Percentiles rank a stretch among this genome's conserved stretches.
phyloP scores from a whole-genome alignment of 371 early-diverging fungal species.

The Mortierella sp. region DNA sequence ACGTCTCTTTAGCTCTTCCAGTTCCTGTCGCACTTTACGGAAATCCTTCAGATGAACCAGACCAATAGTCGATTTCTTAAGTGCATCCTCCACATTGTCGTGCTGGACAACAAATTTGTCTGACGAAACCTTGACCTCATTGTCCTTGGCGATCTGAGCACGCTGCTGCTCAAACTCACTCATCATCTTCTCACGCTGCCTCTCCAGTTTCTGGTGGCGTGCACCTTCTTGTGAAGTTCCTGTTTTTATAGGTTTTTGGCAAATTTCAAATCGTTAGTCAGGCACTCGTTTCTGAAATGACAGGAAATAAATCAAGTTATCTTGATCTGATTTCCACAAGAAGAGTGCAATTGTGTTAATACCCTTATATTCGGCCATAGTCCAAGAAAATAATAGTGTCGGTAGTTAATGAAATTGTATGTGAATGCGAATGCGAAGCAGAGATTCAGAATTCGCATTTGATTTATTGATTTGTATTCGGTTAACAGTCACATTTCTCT shows the following conservation, averaged over 20 bases:
- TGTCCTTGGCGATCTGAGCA: slow-evolving; percentile 84
- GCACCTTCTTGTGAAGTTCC: slow-evolving; percentile 68
- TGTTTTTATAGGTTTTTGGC: slow-evolving; percentile 12
- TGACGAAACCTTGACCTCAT: slow-evolving; percentile 78
- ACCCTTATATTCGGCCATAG: slow-evolving; percentile 64
- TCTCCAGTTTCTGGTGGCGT: slow-evolving; percentile 80
- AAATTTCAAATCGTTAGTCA: not conserved
- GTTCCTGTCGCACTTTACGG: slow-evolving; percentile 82
- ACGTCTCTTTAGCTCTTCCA: slow-evolving; percentile 84
- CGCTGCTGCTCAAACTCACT: slow-evolving; percentile 82
- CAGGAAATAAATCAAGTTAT: not conserved
- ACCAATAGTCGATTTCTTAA: slow-evolving; percentile 91
- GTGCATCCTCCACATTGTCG: slow-evolving; percentile 82
- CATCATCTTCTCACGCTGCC: slow-evolving; percentile 80
- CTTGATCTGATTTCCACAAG: no score
- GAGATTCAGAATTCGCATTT: not conserved
- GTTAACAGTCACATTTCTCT: not conserved
- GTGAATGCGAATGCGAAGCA: not conserved
- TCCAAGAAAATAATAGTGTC: not conserved
- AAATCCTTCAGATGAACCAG: slow-evolving; percentile 92
- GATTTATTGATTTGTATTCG: not conserved
- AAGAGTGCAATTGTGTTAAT: not conserved
- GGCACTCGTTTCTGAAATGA: not conserved
- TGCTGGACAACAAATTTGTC: slow-evolving; percentile 88
- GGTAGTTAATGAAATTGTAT: no score